Conservation (phyloP, 73 alveolate species). For the Paramecium caudatum region DNA sequence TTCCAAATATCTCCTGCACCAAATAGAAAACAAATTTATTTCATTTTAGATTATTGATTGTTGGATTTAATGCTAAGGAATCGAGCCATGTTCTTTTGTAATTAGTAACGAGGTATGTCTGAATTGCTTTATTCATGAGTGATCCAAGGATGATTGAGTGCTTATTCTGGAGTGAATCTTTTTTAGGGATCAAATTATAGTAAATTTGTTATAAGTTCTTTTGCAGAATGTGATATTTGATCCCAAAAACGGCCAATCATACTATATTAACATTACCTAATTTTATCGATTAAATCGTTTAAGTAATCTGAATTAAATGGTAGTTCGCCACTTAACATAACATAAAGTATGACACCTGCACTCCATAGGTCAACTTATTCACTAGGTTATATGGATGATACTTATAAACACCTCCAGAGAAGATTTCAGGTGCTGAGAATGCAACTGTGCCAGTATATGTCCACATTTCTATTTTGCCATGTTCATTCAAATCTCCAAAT, state of each 20-base stretch:
- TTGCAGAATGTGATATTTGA: not conserved
- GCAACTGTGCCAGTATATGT: conserved; percentile 76
- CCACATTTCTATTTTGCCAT: conserved; percentile 74
- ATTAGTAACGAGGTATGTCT: conserved; percentile 26
- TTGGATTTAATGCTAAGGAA: conserved; percentile 13
- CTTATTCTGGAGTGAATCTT: conserved; percentile 62
- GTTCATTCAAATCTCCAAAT: conserved; percentile 67
- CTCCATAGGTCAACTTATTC: conserved; percentile 75
- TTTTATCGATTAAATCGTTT: conserved; percentile 17
- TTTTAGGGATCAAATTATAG: conserved; percentile 31
- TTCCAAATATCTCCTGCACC: conserved; percentile 63
- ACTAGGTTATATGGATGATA: conserved; percentile 1
- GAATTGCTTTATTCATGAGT: conserved; percentile 28
- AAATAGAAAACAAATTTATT: conserved; percentile 30
- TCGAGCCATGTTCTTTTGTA: conserved; percentile 1
- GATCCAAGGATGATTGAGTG: conserved; percentile 47
- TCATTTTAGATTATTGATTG: conserved; percentile 11
- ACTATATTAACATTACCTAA: not conserved
- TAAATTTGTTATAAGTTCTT: conserved; percentile 6
- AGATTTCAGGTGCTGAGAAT: conserved; percentile 75
- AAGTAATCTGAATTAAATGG: conserved; percentile 69
- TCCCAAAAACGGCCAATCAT: not conserved
- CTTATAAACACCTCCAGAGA: conserved; percentile 67
- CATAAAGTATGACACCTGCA: conserved; percentile 72
- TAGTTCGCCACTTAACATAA: conserved; percentile 72